Percentiles rank a stretch among this genome's conserved stretches.
Conservation (phyloP, 225 moss, liverwort and hornwort species). For the Sphagnum tenellum region DNA sequence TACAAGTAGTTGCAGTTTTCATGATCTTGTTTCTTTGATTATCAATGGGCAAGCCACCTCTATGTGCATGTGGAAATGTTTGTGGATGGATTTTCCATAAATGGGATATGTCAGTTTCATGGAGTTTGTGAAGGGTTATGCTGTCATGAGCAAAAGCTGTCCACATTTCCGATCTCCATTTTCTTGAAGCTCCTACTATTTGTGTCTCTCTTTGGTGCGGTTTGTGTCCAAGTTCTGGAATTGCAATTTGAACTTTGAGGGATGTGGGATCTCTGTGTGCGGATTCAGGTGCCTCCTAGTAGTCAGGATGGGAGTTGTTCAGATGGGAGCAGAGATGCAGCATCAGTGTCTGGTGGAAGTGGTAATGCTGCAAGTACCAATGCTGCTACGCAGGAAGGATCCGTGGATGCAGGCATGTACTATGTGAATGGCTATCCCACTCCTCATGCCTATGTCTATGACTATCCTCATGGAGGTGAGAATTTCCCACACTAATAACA, state of each 20-base stretch:
- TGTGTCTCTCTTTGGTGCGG: no score
- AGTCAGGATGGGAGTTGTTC: slow-evolving; percentile 72
- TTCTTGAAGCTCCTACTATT: no score
- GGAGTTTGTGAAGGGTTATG: neutral
- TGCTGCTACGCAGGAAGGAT: slow-evolving; percentile 49
- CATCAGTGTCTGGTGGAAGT: slow-evolving; percentile 64
- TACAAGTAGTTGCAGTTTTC: no score
- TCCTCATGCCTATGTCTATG: slow-evolving; percentile 72
- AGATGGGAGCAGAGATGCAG: slow-evolving; percentile 85
- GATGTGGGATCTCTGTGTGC: slow-evolving; percentile 5
- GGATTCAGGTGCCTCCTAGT: slow-evolving; percentile 58
- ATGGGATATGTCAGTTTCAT: no score
- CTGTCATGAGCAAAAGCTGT: neutral
- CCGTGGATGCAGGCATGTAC: slow-evolving; percentile 65
- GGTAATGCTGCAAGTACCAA: slow-evolving; percentile 84
- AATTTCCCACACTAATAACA: no score
- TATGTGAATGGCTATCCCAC: slow-evolving; percentile 71
- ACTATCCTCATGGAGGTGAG: slow-evolving; percentile 77
- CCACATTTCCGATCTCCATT: neutral
- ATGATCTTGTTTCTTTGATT: no score
- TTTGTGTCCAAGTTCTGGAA: neutral
- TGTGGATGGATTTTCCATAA: no score
- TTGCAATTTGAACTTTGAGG: neutral
- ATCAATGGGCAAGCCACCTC: no score
- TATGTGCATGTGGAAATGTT: no score